Conservation (phyloP, 495 filamentous ascomycete species). For the Lophiotrema nucula region DNA sequence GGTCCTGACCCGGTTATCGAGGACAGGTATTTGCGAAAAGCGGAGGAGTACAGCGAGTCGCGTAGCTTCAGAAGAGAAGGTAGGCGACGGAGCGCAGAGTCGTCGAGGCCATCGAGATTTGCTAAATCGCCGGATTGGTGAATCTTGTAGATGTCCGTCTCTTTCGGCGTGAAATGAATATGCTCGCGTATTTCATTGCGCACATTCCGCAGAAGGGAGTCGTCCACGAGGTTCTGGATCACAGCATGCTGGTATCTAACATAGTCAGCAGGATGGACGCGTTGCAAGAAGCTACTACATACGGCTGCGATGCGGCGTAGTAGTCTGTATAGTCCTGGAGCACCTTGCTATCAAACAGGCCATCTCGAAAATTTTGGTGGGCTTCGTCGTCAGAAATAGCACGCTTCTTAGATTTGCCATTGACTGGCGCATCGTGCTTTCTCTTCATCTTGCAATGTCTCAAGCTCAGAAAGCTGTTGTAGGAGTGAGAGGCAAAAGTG, state of each 20-base stretch:
- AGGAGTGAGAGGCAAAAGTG: conserved; percentile 2
- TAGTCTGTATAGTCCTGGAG: conserved; percentile 26
- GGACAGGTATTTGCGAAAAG: conserved; percentile 85
- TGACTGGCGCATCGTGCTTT: conserved; percentile 49
- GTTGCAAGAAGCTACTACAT: background rate
- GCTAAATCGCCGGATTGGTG: conserved; percentile 97
- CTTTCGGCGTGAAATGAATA: conserved; percentile 94
- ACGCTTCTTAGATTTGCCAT: conserved; percentile 54
- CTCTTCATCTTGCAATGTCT: conserved; percentile 53
- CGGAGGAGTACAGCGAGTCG: conserved; percentile 86
- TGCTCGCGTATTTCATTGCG: conserved; percentile 84
- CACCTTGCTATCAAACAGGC: conserved; percentile 26
- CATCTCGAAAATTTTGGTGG: conserved; percentile 59
- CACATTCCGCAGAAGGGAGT: conserved; percentile 77
- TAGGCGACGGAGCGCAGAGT: conserved; percentile 73
- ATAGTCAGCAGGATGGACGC: background rate
- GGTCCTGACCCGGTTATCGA: conserved; percentile 79
- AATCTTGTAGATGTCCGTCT: conserved; percentile 99
- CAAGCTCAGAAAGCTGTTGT: too few species aligned
- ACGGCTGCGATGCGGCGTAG: conserved; percentile 34
- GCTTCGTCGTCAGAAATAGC: conserved; percentile 52
- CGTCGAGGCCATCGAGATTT: conserved; percentile 90
- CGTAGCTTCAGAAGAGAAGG: conserved; percentile 83
- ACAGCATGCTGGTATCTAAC: conserved; percentile 83
- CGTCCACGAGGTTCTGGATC: conserved; percentile 74